Evolutionary conservation across 2,329 filamentous ascomycete species (phyloP).

Genomic region (Tolypocladium paradoxum): DNA sequence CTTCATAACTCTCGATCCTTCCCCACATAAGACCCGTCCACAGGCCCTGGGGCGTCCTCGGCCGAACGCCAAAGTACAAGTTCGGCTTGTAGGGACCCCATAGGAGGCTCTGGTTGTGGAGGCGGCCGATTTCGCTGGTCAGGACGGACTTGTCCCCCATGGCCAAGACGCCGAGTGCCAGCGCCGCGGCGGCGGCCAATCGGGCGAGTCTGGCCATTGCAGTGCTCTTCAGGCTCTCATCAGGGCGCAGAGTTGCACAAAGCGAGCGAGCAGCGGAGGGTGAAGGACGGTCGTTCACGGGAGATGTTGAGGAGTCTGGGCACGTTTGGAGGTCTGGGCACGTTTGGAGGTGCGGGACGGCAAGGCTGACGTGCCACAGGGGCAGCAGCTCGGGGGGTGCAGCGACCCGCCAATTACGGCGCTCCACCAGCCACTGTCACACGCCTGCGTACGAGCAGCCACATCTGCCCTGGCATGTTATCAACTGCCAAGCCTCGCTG

Average conservation of each 20-base stretch:
- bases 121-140: constrained; percentile 36
- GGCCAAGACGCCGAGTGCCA: constrained; percentile 14
- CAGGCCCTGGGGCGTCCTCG: constrained; percentile 70
- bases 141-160: constrained; percentile 26
- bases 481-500: too few species aligned
- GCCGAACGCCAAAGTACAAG: constrained; percentile 83
- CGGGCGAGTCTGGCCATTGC: constrained; percentile 22
- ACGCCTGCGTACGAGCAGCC: constrained; percentile 8
- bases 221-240: neutral
- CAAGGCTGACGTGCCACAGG: constrained; percentile 13
- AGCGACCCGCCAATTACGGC: constrained; percentile 8
- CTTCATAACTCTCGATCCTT: constrained; percentile 66
- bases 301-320: neutral
- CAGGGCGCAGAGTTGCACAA: neutral
- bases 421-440: constrained; percentile 1
- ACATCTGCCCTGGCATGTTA: constrained; percentile 6
- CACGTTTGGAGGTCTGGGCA: constrained; percentile 3
- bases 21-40: constrained; percentile 82
- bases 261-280: neutral
- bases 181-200: constrained; percentile 17
- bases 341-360: constrained; percentile 2
- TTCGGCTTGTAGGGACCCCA: constrained; percentile 96
- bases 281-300: neutral
- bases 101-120: constrained; percentile 73
- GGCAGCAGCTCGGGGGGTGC: constrained; percentile 9